phyloP scores from a whole-genome alignment of 257 asterid genomes.

The Solanum neorickii region DNA sequence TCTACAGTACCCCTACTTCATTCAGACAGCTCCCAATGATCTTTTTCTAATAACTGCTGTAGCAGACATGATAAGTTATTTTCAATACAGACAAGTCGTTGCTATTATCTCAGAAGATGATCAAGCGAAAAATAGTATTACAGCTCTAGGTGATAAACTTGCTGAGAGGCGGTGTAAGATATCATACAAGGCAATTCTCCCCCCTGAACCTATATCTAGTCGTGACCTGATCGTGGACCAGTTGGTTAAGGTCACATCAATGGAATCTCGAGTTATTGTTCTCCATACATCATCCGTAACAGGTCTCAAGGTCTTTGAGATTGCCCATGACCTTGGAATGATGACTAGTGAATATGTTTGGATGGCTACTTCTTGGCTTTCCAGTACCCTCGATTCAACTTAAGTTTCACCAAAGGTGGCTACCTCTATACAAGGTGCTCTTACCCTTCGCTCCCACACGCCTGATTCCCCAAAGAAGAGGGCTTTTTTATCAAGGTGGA shows the following conservation, averaged over 20 bases:
- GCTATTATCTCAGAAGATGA: conserved; percentile 60
- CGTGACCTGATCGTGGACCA: conserved; percentile 19
- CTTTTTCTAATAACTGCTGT: conserved; percentile 65
- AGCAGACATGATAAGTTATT: conserved; percentile 55
- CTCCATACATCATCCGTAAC: conserved; percentile 37
- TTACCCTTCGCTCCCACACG: conserved; percentile 52
- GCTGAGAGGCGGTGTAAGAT: conserved; percentile 48
- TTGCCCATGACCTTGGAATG: conserved; percentile 60
- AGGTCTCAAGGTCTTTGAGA: conserved; percentile 38
- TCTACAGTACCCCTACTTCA: conserved; percentile 74
- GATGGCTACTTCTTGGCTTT: conserved; percentile 78
- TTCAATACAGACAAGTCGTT: conserved; percentile 45
- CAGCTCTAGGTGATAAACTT: conserved; percentile 51
- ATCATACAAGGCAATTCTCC: conserved; percentile 49
- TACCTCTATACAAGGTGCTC: conserved; percentile 51
- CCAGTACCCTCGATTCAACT: conserved; percentile 55
- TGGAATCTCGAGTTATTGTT: conserved; percentile 62
- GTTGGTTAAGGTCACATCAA: conserved; percentile 28
- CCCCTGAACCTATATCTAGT: conserved; percentile 33
- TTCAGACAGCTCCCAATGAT: conserved; percentile 73
- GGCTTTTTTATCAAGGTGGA: conserved; percentile 46
- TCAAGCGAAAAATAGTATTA: conserved; percentile 50
- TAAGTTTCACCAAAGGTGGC: conserved; percentile 11
- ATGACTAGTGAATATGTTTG: conserved; percentile 69
- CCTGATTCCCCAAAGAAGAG: conserved; percentile 45